These are phyloP conservation scores for Sugiyamaella qingdaonensis DNA, from an alignment of 805 yeast genomes.

Conservation along the genomic window DNA sequence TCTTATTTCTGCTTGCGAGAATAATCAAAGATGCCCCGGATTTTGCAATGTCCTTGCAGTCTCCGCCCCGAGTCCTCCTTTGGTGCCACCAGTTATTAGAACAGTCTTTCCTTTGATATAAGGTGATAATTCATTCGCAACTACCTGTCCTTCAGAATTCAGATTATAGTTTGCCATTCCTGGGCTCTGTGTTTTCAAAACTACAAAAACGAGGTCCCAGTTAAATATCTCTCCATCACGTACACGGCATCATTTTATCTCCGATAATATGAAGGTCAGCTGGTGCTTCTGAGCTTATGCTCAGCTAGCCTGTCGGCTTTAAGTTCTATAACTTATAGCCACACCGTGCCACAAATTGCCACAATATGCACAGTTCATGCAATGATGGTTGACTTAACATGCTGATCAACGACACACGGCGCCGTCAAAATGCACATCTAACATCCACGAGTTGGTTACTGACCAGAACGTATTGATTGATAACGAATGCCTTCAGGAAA, in stretches of 20 bases:
- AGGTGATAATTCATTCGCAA: conserved; percentile 1
- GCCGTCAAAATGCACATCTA: no score
- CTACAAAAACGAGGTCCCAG: no score
- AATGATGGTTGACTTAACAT: no score
- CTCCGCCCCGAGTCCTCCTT: conserved; percentile 18
- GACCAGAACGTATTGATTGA: no score
- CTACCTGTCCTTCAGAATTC: conserved; percentile 9
- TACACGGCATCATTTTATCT: neutral
- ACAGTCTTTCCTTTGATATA: conserved; percentile 13
- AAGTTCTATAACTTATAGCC: no score
- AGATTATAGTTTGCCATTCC: neutral
- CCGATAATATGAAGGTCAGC: neutral
- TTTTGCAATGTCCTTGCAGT: conserved; percentile 8
- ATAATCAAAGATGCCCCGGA: conserved; percentile 10
- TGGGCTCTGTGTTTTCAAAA: neutral
- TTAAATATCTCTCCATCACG: neutral
- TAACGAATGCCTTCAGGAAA: no score
- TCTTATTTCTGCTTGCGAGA: conserved; percentile 8
- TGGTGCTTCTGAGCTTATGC: no score
- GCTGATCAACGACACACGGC: no score
- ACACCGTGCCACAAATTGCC: no score
- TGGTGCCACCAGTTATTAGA: conserved; percentile 13
- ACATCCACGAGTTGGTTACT: no score
- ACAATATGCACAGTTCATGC: no score
- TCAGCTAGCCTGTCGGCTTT: no score